Conservation (phyloP, 176 grass and related monocot species). For the Rhynchospora tenuis region DNA sequence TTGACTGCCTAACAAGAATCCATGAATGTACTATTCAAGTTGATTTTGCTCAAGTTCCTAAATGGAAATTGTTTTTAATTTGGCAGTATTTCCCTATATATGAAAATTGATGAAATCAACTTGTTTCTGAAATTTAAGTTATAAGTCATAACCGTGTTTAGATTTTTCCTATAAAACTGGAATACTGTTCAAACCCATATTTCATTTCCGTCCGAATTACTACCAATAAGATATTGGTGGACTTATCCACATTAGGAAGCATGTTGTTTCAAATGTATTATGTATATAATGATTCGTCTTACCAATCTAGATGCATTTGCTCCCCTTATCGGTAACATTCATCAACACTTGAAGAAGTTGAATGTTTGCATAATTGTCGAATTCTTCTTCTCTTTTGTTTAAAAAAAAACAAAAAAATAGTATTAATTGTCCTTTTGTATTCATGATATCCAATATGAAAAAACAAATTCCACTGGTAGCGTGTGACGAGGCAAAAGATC, state of each 20-base stretch:
- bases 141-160: not conserved
- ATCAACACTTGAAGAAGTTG: not conserved
- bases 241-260: not conserved
- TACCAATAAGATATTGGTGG: not conserved
- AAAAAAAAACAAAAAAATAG: not conserved
- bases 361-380: not conserved
- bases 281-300: not conserved
- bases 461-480: not conserved
- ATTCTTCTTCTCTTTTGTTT: not conserved
- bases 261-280: not conserved
- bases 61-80: not conserved
- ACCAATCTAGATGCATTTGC: not conserved
- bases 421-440: not conserved
- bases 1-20: not conserved
- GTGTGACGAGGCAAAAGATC: slow-evolving; percentile 18
- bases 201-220: not conserved
- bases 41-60: not conserved
- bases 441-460: not conserved
- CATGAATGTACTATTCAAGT: not conserved
- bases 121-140: not conserved
- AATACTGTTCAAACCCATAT: not conserved
- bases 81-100: not conserved
- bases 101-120: not conserved
- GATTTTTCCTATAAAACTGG: not conserved
- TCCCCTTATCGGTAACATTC: not conserved